These are phyloP conservation scores for Colletotrichum aenigma DNA, from an alignment of 2,329 filamentous ascomycete species.

Conservation along the genomic window DNA sequence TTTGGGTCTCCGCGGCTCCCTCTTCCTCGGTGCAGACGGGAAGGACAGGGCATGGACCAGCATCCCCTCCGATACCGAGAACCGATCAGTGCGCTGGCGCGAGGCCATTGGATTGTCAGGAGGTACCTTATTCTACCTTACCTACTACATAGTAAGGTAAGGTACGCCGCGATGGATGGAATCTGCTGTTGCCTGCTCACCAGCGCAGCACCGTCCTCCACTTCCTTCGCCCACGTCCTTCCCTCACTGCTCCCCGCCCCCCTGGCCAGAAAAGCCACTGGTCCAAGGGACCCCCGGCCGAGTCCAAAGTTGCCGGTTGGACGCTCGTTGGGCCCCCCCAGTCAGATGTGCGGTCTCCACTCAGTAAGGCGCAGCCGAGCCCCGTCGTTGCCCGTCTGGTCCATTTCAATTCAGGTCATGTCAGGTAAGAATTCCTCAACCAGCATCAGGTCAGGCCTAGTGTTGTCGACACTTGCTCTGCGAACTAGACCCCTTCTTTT, in stretches of 20 bases:
- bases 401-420: conserved; percentile 6
- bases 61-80: neutral
- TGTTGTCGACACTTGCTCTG: neutral
- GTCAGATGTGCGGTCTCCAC: neutral
- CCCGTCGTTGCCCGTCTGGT: neutral
- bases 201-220: neutral
- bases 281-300: neutral
- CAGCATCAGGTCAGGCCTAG: neutral
- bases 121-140: neutral
- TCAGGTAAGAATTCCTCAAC: neutral
- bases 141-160: neutral
- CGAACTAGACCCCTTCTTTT: neutral
- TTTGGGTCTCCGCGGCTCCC: neutral
- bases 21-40: neutral
- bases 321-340: neutral
- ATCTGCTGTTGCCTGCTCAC: neutral
- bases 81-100: conserved; percentile 7
- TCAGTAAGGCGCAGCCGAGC: conserved; percentile 17
- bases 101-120: neutral
- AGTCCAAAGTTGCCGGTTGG: conserved; percentile 9
- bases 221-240: neutral
- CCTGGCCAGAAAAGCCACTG: neutral
- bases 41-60: neutral
- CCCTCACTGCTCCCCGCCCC: neutral
- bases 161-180: neutral